phyloP scores from a whole-genome alignment of 2,329 filamentous ascomycete species.

The Pyrenophora seminiperda region DNA sequence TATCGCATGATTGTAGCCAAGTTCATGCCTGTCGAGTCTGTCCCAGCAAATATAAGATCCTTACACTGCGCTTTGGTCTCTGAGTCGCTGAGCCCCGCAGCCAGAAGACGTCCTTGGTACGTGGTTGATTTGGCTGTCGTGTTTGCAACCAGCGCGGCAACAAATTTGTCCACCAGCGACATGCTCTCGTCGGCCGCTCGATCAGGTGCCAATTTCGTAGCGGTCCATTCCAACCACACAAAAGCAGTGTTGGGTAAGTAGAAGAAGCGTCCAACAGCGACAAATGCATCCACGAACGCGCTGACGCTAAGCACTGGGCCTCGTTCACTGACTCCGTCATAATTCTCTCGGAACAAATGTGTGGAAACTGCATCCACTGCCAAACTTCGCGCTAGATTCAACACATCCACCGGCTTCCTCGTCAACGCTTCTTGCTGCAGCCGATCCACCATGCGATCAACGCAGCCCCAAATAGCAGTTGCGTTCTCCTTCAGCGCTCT shows the following conservation, averaged over 20 bases:
- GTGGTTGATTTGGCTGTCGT: conserved; percentile 45
- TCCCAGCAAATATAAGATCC: conserved; percentile 51
- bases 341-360: conserved; percentile 60
- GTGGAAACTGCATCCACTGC: conserved; percentile 61
- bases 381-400: conserved; percentile 57
- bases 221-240: conserved; percentile 46
- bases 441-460: conserved; percentile 51
- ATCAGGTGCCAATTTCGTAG: conserved; percentile 45
- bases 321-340: conserved; percentile 54
- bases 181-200: conserved; percentile 44
- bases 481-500: conserved; percentile 51
- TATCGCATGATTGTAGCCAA: conserved; percentile 30
- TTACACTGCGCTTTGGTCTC: conserved; percentile 60
- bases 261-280: conserved; percentile 61
- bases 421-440: conserved; percentile 42
- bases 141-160: conserved; percentile 47
- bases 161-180: conserved; percentile 52
- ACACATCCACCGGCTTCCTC: conserved; percentile 52
- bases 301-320: conserved; percentile 46
- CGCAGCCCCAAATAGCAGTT: conserved; percentile 49
- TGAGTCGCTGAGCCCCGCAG: conserved; percentile 49
- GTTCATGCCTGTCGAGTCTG: conserved; percentile 39
- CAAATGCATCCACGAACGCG: conserved; percentile 61
- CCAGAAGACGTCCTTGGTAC: conserved; percentile 57
- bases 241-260: conserved; percentile 56